Evolutionary conservation across 495 filamentous ascomycete genomes (phyloP).

Genomic region (Thozetella sp.): DNA sequence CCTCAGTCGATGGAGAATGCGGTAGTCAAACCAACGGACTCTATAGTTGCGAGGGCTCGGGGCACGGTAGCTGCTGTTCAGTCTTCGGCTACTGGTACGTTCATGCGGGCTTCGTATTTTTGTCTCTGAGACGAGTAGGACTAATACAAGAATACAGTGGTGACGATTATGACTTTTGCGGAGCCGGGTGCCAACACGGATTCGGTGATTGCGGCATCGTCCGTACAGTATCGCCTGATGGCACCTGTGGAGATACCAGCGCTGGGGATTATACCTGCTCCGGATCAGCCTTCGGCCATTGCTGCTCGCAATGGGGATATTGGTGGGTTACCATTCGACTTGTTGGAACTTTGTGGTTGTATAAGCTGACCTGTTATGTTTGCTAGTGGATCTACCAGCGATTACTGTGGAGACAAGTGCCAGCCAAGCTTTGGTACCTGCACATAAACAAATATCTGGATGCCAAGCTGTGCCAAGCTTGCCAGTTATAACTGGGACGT

Average conservation of each 20-base stretch:
- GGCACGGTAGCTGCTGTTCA: not conserved
- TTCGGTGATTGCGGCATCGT: not conserved
- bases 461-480: no score
- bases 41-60: not conserved
- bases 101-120: no score
- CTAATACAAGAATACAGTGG: not conserved
- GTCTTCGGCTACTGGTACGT: not conserved
- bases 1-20: not conserved
- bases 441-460: no score
- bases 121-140: no score
- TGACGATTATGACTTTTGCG: not conserved
- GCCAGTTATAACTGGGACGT: no score
- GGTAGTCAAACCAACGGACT: not conserved
- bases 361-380: not conserved
- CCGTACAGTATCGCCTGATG: not conserved
- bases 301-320: not conserved
- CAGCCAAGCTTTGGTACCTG: not conserved
- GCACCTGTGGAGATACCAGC: not conserved
- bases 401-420: not conserved
- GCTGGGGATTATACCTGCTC: not conserved
- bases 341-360: not conserved
- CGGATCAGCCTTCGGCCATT: not conserved
- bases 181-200: not conserved
- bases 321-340: not conserved
- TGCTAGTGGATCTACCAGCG: not conserved